Evolutionary conservation across 495 filamentous ascomycete species (phyloP), one percentile per base, ranked within the genome.

Genomic region (Rostrohypoxylon terebratum): DNA sequence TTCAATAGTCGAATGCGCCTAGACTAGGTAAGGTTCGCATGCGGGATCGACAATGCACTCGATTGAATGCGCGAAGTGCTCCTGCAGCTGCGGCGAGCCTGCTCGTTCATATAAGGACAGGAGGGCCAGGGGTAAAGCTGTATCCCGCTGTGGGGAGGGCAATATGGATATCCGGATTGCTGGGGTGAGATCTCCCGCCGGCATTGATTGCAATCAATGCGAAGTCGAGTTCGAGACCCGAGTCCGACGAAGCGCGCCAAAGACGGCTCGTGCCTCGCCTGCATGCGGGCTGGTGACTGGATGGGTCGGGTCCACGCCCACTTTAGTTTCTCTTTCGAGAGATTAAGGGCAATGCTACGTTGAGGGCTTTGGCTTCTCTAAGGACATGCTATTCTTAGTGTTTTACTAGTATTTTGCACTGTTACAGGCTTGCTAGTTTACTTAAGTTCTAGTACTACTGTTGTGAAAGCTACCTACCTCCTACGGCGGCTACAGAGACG

Each of bases 131-230:
- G 59, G 38, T 20, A 64, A 53, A 42, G 47, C 42, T 53, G 48
- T 51, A 55, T 21, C 66, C 66, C 66, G 66, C 71, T 57, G 71
- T 74, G 62, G 71, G 44, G 66, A 69, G 53, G 14, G 58, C 71
- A 74, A 74, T 74, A 66, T 74, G 66, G 71, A 69, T 71, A 69
- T 59, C 71, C 71, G 71, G 71, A 69, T 74, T 66, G 59, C 66
- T 74, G 61, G 71, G 66, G 66, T 66, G 53, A 23, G 57, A 63
- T 69, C 54, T 58, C 65, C 71, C 66, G 65, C 36, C 23, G 59
- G 59, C 59, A 38, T 66, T 58, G 31, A 66, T 51, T 44, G 34
- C 28, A 55, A 36, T 55, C 7, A 59, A 69, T 69, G 58, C 66
- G 66, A 73, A 73, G 62, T 13, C 33, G 42, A 45, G 47, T 74